Percentiles rank a stretch among this genome's conserved stretches.
Evolutionary conservation across 2,329 filamentous ascomycete species (phyloP).

Genomic region (Boeremia lycopersici): DNA sequence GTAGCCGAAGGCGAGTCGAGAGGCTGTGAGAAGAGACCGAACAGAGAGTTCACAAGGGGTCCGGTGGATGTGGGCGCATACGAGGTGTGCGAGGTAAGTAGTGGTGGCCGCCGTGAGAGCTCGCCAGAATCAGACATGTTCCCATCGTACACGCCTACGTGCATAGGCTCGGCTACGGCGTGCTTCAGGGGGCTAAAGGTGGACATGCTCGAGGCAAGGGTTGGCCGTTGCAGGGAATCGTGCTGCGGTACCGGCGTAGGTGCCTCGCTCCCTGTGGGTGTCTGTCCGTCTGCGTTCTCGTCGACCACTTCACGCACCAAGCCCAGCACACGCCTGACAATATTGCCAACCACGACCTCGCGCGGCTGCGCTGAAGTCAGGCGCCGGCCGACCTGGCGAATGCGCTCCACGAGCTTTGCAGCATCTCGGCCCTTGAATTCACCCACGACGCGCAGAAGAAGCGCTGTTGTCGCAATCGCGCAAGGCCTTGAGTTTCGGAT

Average conservation of each 20-base stretch:
- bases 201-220: constrained; percentile 51
- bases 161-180: constrained; percentile 45
- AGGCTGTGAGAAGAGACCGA: constrained; percentile 82
- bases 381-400: constrained; percentile 77
- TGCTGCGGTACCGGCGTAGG: constrained; percentile 22
- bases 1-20: constrained; percentile 52
- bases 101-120: constrained; percentile 60
- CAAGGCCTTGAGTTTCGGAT: constrained; percentile 87
- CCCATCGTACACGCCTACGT: constrained; percentile 36
- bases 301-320: constrained; percentile 90
- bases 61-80: constrained; percentile 60
- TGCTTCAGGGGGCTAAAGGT: constrained; percentile 56
- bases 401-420: constrained; percentile 76
- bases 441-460: constrained; percentile 85
- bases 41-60: constrained; percentile 73
- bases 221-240: constrained; percentile 46
- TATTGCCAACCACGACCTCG: constrained; percentile 92
- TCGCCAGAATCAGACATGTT: constrained; percentile 46
- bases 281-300: constrained; percentile 73
- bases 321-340: constrained; percentile 86
- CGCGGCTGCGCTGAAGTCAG: constrained; percentile 84
- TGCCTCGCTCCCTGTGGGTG: constrained; percentile 64
- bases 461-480: constrained; percentile 87
- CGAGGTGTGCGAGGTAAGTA: constrained; percentile 67
- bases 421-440: constrained; percentile 79